phyloP scores from a whole-genome alignment of 73 alveolate species.

The Paramecium sexaurelia region DNA sequence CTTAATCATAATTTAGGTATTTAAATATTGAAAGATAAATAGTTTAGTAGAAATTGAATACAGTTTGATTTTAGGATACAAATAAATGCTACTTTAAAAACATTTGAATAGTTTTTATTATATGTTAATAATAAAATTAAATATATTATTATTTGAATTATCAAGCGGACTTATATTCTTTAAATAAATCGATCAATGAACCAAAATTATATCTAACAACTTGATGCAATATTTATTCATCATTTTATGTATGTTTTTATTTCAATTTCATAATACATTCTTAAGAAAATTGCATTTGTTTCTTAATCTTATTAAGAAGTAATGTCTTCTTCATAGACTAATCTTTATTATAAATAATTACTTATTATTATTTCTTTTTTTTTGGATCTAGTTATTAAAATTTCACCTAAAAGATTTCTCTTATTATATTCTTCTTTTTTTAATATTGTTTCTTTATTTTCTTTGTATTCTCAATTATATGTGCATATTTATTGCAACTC shows the following conservation, averaged over 20 bases:
- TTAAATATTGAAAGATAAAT: no score
- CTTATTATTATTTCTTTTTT: constrained; percentile 23
- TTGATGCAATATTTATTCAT: constrained; percentile 49
- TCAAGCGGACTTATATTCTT: constrained; percentile 26
- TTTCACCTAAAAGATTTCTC: neutral
- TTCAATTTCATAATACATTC: constrained; percentile 38
- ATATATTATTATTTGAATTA: neutral
- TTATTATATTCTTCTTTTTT: neutral
- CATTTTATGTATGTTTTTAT: neutral
- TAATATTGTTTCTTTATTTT: neutral
- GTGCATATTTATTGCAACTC: constrained; percentile 41
- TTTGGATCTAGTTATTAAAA: constrained; percentile 14
- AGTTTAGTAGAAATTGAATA: no score
- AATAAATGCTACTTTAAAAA: no score
- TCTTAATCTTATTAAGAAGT: neutral
- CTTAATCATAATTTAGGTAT: no score
- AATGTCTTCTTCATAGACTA: constrained; percentile 22
- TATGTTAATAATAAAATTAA: neutral
- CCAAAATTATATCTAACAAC: constrained; percentile 42
- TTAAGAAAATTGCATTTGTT: neutral
- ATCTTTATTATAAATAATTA: neutral
- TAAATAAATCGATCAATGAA: neutral
- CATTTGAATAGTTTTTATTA: no score
- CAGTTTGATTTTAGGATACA: no score
- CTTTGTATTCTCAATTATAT: constrained; percentile 48